A percentile compares a stretch with the other conserved stretches of the same genome.
phyloP scores from a whole-genome alignment of 768 basidiomycete species.

The Imleria badia region DNA sequence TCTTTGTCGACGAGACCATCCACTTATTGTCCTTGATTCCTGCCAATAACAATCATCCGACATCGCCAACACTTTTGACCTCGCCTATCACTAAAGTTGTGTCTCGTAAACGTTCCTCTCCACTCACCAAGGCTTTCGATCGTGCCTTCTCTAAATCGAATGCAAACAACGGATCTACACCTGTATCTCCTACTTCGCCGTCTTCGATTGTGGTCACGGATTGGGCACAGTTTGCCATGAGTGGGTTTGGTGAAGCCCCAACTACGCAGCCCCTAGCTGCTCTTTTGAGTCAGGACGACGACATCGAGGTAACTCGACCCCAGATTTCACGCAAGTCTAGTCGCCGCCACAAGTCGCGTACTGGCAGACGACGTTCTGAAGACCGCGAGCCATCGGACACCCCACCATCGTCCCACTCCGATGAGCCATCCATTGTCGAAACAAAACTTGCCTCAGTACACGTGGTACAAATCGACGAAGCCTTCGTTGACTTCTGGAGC shows the following conservation, averaged over 20 bases:
- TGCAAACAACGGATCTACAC: conserved; percentile 22
- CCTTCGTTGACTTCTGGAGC: conserved; percentile 81
- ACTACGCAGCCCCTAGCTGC: conserved; percentile 45
- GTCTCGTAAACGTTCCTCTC: conserved; percentile 33
- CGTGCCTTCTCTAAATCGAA: conserved; percentile 1
- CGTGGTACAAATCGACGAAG: conserved; percentile 68
- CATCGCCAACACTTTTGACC: conserved; percentile 27
- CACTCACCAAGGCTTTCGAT: conserved; percentile 32
- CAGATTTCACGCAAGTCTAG: conserved; percentile 34
- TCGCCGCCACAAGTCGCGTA: conserved; percentile 32
- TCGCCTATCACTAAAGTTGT: conserved; percentile 37
- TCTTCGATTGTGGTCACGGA: conserved; percentile 39
- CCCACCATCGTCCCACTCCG: conserved; percentile 21
- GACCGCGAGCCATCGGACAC: conserved; percentile 13
- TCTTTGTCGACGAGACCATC: conserved; percentile 73
- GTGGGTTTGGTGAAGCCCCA: conserved; percentile 55
- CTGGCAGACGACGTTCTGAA: conserved; percentile 21
- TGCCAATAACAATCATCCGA: conserved; percentile 35
- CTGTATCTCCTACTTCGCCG: conserved; percentile 29
- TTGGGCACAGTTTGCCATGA: conserved; percentile 68
- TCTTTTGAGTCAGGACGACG: conserved; percentile 62
- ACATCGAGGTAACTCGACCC: conserved; percentile 55
- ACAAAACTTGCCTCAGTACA: conserved; percentile 39
- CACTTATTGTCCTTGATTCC: conserved; percentile 49
- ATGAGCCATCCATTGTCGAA: conserved; percentile 26